Conservation (phyloP, 148 eudicot species). For the Camellia sinensis region DNA sequence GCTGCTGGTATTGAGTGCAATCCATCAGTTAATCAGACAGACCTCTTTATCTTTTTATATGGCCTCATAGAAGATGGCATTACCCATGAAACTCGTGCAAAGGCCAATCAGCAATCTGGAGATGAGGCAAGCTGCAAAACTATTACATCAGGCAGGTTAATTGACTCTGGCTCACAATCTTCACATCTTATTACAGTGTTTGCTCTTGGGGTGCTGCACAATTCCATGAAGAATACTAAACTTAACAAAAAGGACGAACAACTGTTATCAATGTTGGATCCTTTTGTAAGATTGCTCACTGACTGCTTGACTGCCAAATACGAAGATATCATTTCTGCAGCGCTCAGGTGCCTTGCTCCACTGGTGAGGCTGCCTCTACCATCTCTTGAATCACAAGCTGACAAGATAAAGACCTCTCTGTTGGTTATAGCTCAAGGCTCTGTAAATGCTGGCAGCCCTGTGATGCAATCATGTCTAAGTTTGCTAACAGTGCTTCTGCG, state of each 20-base stretch:
- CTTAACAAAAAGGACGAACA: conserved; percentile 40
- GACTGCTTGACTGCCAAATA: conserved; percentile 81
- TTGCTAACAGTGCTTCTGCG: conserved; percentile 68
- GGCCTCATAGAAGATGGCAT: conserved; percentile 68
- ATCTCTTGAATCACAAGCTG: conserved; percentile 63
- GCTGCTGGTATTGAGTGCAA: conserved; percentile 82
- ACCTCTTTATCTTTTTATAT: conserved; percentile 62
- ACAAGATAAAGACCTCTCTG: conserved; percentile 67
- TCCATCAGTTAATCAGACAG: conserved; percentile 68
- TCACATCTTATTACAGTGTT: conserved; percentile 76
- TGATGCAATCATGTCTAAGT: conserved; percentile 75
- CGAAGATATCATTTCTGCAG: conserved; percentile 60
- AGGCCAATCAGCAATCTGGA: conserved; percentile 15
- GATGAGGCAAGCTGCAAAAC: conserved; percentile 22
- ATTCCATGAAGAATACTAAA: conserved; percentile 53
- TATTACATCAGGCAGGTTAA: conserved; percentile 26
- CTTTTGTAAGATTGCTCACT: conserved; percentile 61
- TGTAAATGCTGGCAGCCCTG: conserved; percentile 42
- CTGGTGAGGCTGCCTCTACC: conserved; percentile 71
- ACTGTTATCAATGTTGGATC: conserved; percentile 68
- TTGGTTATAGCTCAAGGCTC: conserved; percentile 78
- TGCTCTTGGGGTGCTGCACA: conserved; percentile 72
- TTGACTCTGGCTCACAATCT: conserved; percentile 42
- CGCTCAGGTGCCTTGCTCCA: conserved; percentile 66
- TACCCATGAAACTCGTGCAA: conserved; percentile 25